These are phyloP conservation scores for Corylus heterophylla DNA, from an alignment of 306 rosid species.

Conservation along the genomic window DNA sequence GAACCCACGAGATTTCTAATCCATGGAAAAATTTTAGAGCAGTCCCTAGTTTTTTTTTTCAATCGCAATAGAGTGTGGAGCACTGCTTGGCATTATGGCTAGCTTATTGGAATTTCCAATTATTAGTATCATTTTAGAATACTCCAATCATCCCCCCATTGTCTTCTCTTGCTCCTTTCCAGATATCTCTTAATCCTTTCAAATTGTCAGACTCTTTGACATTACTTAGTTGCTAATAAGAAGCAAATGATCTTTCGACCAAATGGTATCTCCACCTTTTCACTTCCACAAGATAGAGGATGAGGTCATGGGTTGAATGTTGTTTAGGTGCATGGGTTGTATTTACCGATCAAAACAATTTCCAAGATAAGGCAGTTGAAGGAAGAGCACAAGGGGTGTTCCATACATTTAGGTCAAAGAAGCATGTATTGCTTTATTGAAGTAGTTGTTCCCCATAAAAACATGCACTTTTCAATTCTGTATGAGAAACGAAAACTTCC, in stretches of 20 bases:
- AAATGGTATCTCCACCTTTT: not conserved
- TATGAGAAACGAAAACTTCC: not conserved
- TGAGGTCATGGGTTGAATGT: not conserved
- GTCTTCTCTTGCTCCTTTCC: not conserved
- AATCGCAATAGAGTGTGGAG: not conserved
- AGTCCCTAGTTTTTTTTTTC: not conserved
- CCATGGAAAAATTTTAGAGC: too few relatives aligned
- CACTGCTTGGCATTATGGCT: not conserved
- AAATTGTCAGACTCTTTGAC: not conserved
- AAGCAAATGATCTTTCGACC: not conserved
- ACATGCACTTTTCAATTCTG: not conserved
- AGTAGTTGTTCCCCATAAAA: not conserved
- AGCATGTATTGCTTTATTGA: not conserved
- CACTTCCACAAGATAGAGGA: not conserved
- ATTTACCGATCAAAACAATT: not conserved
- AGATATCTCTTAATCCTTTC: not conserved
- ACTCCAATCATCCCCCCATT: not conserved
- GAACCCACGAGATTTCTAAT: conserved; percentile 6
- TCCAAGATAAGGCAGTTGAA: not conserved
- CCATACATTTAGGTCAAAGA: not conserved
- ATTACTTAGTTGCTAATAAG: not conserved
- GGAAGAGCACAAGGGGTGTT: too few relatives aligned
- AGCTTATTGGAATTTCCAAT: not conserved
- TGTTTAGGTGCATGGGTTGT: not conserved
- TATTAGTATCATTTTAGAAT: not conserved